phyloP scores from a whole-genome alignment of 768 basidiomycete species.

The Termitomyces sp. region DNA sequence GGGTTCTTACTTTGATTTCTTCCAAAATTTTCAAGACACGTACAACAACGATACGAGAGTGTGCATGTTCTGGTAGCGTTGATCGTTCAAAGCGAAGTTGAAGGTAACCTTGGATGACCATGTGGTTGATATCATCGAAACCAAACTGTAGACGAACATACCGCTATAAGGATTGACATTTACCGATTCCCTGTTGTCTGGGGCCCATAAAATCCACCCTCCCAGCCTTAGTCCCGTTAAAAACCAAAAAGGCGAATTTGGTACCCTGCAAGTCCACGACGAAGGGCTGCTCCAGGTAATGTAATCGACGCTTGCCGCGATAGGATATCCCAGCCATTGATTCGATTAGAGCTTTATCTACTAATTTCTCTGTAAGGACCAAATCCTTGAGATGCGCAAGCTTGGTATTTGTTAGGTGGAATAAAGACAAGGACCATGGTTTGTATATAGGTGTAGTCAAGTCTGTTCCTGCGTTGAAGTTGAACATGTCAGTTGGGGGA shows the following conservation, averaged over 20 bases:
- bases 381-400: background rate
- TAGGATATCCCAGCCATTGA: background rate
- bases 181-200: background rate
- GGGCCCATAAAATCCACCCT: background rate
- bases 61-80: background rate
- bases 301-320: background rate
- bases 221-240: background rate
- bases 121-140: background rate
- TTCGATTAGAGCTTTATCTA: background rate
- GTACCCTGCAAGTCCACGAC: background rate
- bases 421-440: background rate
- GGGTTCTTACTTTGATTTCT: background rate
- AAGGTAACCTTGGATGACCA: no score
- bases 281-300: constrained; percentile 7
- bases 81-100: constrained; percentile 7
- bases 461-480: background rate
- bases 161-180: background rate
- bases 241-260: no score
- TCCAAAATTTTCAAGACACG: constrained; percentile 6
- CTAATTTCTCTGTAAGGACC: background rate
- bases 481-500: background rate
- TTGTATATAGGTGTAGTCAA: background rate
- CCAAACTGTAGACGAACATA: no score
- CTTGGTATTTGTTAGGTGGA: background rate
- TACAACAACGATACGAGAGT: background rate